These are phyloP conservation scores for Botryotinia narcissicola DNA, from an alignment of 2,329 filamentous ascomycete genomes.

Conservation along the genomic window DNA sequence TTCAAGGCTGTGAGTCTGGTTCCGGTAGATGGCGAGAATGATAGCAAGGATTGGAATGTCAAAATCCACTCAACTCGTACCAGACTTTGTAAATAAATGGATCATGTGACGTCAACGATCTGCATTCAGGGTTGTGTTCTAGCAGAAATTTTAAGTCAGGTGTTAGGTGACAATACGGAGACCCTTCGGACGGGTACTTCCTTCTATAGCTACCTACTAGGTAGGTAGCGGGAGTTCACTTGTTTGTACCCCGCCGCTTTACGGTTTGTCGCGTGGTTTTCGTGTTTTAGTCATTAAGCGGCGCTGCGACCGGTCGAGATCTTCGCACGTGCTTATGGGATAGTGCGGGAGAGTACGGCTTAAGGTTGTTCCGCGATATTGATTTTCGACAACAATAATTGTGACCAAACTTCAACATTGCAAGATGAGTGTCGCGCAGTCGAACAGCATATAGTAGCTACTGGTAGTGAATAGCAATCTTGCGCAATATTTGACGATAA, in stretches of 20 bases:
- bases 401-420: not conserved
- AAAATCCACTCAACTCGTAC: not conserved
- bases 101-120: slow-evolving; percentile 5
- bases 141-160: not conserved
- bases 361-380: slow-evolving; percentile 2
- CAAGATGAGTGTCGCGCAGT: not conserved
- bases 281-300: not conserved
- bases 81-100: not conserved
- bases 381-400: slow-evolving; percentile 13
- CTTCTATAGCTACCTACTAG: not conserved
- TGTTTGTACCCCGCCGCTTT: not conserved
- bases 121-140: not conserved
- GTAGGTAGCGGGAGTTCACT: not conserved
- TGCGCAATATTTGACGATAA: not conserved
- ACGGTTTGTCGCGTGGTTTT: not conserved
- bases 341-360: not conserved
- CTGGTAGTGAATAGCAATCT: not conserved
- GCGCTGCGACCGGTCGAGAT: not conserved
- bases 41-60: not conserved
- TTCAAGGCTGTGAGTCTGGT: not conserved
- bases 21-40: not conserved
- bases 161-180: not conserved
- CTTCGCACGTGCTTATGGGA: not conserved
- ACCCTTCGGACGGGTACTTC: not conserved
- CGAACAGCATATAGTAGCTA: not conserved